These are phyloP conservation scores for Mortierella sp. DNA, from an alignment of 371 early-diverging fungal species.

Conservation along the genomic window DNA sequence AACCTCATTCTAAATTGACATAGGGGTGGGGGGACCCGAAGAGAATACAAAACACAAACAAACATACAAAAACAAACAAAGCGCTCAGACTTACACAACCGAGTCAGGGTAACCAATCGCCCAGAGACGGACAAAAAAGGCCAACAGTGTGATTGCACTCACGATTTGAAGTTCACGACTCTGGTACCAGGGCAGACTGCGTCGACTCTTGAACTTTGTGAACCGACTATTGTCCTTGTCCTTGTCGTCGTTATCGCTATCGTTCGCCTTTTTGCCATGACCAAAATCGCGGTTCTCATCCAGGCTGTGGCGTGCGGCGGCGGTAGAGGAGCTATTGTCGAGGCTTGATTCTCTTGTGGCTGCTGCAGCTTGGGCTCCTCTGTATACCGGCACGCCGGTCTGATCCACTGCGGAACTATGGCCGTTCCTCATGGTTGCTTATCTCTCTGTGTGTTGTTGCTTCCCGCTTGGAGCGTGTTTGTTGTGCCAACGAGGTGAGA, in stretches of 20 bases:
- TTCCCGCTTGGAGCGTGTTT: background rate
- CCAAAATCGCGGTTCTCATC: slow-evolving; percentile 21
- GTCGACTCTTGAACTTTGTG: slow-evolving; percentile 36
- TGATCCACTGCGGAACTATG: slow-evolving; percentile 54
- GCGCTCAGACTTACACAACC: slow-evolving; percentile 48
- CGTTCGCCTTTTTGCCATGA: background rate
- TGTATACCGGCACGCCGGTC: slow-evolving; percentile 31
- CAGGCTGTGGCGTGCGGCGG: slow-evolving; percentile 7
- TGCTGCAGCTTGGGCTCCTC: slow-evolving; percentile 9
- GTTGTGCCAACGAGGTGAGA: background rate
- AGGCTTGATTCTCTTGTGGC: slow-evolving; percentile 9
- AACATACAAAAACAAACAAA: background rate
- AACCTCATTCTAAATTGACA: background rate
- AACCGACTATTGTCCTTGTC: slow-evolving; percentile 20
- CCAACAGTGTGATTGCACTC: slow-evolving; percentile 28
- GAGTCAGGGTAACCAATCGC: slow-evolving; percentile 54
- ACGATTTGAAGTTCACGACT: slow-evolving; percentile 40
- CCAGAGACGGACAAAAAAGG: slow-evolving; percentile 52
- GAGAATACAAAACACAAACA: background rate
- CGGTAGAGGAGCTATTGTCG: background rate
- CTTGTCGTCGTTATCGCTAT: background rate
- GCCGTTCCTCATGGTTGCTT: slow-evolving; percentile 35
- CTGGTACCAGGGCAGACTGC: slow-evolving; percentile 52
- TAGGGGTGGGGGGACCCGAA: background rate
- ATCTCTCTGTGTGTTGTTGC: background rate